These are phyloP conservation scores for Beta vulgaris DNA, from an alignment of 148 eudicot genomes.

Conservation along the genomic window DNA sequence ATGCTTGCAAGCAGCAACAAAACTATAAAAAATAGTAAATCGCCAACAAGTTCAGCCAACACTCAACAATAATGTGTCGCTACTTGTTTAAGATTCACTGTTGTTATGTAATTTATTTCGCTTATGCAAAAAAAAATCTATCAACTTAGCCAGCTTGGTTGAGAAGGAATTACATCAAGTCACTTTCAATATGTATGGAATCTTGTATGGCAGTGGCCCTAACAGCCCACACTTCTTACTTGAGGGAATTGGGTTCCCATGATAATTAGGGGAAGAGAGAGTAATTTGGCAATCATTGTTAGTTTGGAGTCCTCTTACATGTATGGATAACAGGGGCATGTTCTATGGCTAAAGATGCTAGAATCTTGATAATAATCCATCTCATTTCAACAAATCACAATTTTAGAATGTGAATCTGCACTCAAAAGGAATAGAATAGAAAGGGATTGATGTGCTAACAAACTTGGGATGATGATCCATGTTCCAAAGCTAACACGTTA, in stretches of 20 bases:
- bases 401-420: neutral
- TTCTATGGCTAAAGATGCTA: slow-evolving; percentile 11
- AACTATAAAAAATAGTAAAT: neutral
- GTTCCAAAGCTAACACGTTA: neutral
- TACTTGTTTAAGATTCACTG: too few relatives aligned
- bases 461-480: neutral
- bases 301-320: neutral
- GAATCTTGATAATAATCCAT: neutral
- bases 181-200: neutral
- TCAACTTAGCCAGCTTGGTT: too few relatives aligned
- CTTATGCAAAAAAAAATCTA: too few relatives aligned
- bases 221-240: neutral
- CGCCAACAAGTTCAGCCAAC: too few relatives aligned
- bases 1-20: neutral
- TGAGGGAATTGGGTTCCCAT: neutral
- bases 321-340: neutral
- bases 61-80: too few relatives aligned
- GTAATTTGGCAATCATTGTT: neutral
- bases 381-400: neutral
- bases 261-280: neutral
- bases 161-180: neutral
- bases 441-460: neutral
- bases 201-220: slow-evolving; percentile 12
- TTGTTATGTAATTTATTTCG: too few relatives aligned
- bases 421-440: neutral